phyloP scores from a whole-genome alignment of 208 protist genomes.

The Strigomonas galati region DNA sequence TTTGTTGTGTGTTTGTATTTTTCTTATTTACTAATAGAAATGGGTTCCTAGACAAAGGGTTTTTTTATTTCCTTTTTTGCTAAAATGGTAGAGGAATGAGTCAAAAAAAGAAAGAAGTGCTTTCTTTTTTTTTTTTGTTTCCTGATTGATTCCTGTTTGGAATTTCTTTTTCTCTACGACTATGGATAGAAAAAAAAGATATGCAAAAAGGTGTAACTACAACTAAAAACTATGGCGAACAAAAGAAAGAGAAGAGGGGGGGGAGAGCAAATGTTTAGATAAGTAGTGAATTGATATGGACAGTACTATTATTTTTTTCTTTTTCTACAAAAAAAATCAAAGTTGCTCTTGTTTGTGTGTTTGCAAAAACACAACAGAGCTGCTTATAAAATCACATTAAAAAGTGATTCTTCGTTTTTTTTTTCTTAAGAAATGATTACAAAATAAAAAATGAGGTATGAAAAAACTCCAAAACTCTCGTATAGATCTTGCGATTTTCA shows the following conservation, averaged over 20 bases:
- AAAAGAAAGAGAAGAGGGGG: not conserved
- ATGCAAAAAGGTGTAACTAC: slow-evolving; percentile 10
- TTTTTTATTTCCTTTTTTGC: not conserved
- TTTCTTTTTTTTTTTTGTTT: not conserved
- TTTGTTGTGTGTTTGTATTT: slow-evolving; percentile 10
- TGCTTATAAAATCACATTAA: too few relatives aligned
- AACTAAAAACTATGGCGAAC: slow-evolving; percentile 10
- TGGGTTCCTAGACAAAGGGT: not conserved
- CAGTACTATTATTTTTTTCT: not conserved
- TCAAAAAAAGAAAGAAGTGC: not conserved
- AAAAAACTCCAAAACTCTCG: not conserved
- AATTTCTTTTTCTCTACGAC: not conserved
- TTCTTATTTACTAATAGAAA: slow-evolving; percentile 6
- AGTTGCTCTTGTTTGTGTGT: too few relatives aligned
- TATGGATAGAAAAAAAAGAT: slow-evolving; percentile 14
- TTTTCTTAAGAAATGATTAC: slow-evolving; percentile 9
- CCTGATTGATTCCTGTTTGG: not conserved
- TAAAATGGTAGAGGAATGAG: slow-evolving; percentile 1
- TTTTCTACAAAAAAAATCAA: slow-evolving; percentile 2
- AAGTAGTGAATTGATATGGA: too few relatives aligned
- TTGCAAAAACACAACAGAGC: too few relatives aligned
- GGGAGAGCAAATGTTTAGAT: too few relatives aligned
- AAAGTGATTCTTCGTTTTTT: too few relatives aligned
- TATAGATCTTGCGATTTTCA: not conserved
- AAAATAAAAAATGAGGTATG: slow-evolving; percentile 9